Base-by-base conservation (phyloP, 1,139 yeast species). In the Geotrichum cucujoidarum region DNA sequence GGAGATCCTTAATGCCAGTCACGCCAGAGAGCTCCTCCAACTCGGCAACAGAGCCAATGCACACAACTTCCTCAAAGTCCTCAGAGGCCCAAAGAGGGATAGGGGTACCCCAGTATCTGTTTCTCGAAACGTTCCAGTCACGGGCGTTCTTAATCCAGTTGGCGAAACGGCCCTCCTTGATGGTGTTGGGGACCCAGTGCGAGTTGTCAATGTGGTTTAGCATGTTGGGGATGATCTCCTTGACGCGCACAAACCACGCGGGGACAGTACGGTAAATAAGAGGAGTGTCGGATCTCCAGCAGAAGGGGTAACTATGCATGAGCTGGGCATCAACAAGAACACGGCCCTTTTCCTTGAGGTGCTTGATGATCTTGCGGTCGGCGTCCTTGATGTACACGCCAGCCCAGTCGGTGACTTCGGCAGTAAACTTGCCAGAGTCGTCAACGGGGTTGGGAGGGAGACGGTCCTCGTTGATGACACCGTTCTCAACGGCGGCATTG, bases 281-380 rank as follows among this genome's bases (percentile, higher is more conserved):
- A 45, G 99, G 99, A 35, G 99, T 94, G 66, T 92, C 98, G 2
- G 97, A 90, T 78, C 99, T 84, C 99, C 99, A 92, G 74, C 99
- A 92, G 83, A 92, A 92, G 61, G 99, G 98, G 69, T 92, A 92
- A 68, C 95, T 84, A 77, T 92, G 99, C 73, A 82, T 81, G 55
- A 92, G 75, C 74, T 92, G 97, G 41, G 88, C 74, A 53, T 81
- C 83, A 43, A 82, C 78, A 59, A 92, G 73, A 40, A 94, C 60
- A 60, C 84, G 78, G 46, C 95, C 97, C 39, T 75, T 69, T 51
- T 80, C 88, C 54, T 94, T 86, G 65, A 92, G 76, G 57, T 75
- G 71, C 71, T 89, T 90, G 68, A 92, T 89, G 63, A 92, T 90
- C 62, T 77, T 77, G 63, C 89, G 83, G 70, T 92, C 98, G 41